These are phyloP conservation scores for Austroboletus eburneus DNA, from an alignment of 768 basidiomycete genomes.

Conservation along the genomic window DNA sequence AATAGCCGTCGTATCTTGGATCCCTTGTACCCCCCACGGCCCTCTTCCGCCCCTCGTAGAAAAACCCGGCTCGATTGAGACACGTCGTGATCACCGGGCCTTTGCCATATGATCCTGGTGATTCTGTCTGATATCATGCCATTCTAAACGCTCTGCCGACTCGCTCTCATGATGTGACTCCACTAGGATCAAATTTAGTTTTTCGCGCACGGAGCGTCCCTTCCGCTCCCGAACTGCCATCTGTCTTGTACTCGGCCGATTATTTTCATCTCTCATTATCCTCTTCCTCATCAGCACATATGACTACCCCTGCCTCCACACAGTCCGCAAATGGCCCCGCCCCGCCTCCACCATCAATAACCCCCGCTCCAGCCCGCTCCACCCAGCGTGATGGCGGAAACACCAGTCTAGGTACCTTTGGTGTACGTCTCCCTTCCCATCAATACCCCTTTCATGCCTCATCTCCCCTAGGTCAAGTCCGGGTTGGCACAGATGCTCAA, in stretches of 20 bases:
- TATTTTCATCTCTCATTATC: not conserved
- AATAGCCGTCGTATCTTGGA: slow-evolving; percentile 9
- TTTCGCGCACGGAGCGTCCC: too few species aligned
- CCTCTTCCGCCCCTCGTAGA: too few species aligned
- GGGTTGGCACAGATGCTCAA: slow-evolving; percentile 97
- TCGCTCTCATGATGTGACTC: too few species aligned
- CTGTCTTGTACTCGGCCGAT: too few species aligned
- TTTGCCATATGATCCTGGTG: too few species aligned
- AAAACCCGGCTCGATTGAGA: slow-evolving; percentile 6
- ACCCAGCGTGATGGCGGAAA: slow-evolving; percentile 46
- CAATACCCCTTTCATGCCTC: not conserved
- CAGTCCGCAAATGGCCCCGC: slow-evolving; percentile 7
- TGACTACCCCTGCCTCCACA: not conserved
- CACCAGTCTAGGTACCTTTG: slow-evolving; percentile 68
- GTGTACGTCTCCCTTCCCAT: slow-evolving; percentile 37
- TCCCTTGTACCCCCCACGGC: too few species aligned
- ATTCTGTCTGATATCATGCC: too few species aligned
- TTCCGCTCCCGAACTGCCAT: not conserved
- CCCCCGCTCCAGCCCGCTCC: slow-evolving; percentile 51
- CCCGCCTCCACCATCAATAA: not conserved
- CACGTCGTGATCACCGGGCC: not conserved
- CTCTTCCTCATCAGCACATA: too few species aligned
- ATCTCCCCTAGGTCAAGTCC: slow-evolving; percentile 68
- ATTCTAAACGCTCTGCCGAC: too few species aligned
- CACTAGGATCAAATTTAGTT: too few species aligned